Base-by-base conservation (phyloP, 2,329 filamentous ascomycete species). In the Simplicillium sp. region DNA sequence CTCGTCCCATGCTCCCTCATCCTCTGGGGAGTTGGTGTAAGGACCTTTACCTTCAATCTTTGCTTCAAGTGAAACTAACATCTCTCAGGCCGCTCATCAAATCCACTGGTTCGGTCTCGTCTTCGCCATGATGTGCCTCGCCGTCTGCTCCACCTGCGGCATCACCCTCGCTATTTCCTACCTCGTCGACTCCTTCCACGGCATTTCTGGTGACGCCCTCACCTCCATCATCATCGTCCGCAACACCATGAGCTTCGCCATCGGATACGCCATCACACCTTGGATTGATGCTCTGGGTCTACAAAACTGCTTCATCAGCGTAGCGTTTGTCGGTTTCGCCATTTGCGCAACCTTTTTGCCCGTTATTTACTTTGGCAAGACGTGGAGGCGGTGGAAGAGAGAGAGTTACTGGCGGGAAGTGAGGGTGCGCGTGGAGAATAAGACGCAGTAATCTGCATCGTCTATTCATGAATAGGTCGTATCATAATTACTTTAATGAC, bases 341-440 rank as follows among this genome's bases (percentile, higher is more conserved):
- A 59, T 62, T 36, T 58, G 63, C 16, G 50, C 64, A 25, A 62
- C 60, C 12, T 61, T 65, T 48, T 54, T 73, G 11, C 36, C 65
- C 2, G 65, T 75, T 48, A 62, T 75, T 11, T 68, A 60, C 47
- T 75, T 58, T 43, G 73, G 73, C 1, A 60, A 60, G 46, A 31
- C 16, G 3, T 38, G 58, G 7, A 47, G 57, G 3, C 36, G 43
- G 9, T 44, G 39, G 5, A 52, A 50, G 29, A 38, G 43, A 4
- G 44, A 47, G 37, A 43, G 36, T 14, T 52, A 52, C 34, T 50
- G 48, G 49, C 40, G 29, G 7, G 45, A 50, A 31, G 45, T 47
- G 3, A 48, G 37, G 29, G 18, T 41, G 4, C 42, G 42, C 14
- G 36, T 41, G 8, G 39, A 37, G 3, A 32, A 36, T 11, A 44